phyloP scores from a whole-genome alignment of 768 basidiomycete genomes.

The Boletus pseudo-olivaceus region DNA sequence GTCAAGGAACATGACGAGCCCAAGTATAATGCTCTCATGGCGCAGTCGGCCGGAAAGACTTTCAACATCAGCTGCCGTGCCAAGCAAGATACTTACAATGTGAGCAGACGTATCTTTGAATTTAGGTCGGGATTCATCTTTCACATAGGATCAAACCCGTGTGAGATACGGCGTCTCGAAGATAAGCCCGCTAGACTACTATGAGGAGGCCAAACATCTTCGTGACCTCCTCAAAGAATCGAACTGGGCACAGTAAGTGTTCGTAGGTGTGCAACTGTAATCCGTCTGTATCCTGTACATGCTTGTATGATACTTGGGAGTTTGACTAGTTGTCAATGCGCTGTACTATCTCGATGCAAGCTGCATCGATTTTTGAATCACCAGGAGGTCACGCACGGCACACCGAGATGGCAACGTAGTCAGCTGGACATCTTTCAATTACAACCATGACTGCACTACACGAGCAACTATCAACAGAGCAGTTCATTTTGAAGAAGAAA shows the following conservation, averaged over 20 bases:
- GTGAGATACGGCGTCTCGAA: constrained; percentile 79
- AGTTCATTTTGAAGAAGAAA: neutral
- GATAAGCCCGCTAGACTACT: constrained; percentile 64
- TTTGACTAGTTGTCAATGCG: neutral
- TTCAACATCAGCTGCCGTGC: constrained; percentile 87
- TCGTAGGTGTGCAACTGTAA: neutral
- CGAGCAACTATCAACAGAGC: neutral
- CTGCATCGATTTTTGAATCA: neutral
- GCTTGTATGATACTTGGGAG: constrained; percentile 2
- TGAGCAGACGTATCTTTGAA: constrained; percentile 35
- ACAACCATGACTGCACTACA: neutral
- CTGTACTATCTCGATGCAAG: neutral
- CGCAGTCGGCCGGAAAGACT: constrained; percentile 60
- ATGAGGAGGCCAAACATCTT: constrained; percentile 58
- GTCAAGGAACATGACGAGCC: constrained; percentile 56
- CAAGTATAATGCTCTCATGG: constrained; percentile 56
- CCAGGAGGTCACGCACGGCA: too few species aligned
- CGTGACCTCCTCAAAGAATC: constrained; percentile 54
- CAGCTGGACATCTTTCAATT: neutral
- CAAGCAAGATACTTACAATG: constrained; percentile 83
- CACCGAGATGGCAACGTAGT: neutral
- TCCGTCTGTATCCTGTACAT: constrained; percentile 1
- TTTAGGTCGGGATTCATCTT: neutral
- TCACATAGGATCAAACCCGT: constrained; percentile 67
- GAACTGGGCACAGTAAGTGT: constrained; percentile 46